A percentile compares a stretch with the other conserved stretches of the same genome.
These are phyloP conservation scores for Pinus albicaulis DNA, from an alignment of 75 land plant species.

Conservation along the genomic window DNA sequence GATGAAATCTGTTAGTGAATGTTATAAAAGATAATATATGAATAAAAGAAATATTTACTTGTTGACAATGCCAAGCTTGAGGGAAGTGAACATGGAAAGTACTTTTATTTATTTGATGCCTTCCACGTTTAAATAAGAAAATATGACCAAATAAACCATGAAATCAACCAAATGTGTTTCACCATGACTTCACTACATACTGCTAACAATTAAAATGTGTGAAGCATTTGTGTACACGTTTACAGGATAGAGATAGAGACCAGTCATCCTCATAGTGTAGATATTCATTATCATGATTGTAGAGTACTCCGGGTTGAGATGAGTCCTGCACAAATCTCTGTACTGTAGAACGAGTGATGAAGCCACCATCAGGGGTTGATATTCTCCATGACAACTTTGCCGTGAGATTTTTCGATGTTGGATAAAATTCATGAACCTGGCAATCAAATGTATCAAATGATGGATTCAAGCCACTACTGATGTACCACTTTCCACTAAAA, in stretches of 20 bases:
- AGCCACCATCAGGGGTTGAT: constrained; percentile 84
- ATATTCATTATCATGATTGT: constrained; percentile 93
- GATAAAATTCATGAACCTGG: constrained; percentile 88
- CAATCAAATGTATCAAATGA: constrained; percentile 95
- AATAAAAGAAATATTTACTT: too few species aligned
- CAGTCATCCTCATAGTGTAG: constrained; percentile 98
- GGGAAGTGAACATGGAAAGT: too few species aligned
- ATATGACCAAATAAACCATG: too few species aligned
- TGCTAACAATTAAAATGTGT: too few species aligned
- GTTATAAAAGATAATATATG: too few species aligned
- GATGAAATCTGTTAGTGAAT: too few species aligned
- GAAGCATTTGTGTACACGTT: too few species aligned
- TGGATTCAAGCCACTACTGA: constrained; percentile 86
- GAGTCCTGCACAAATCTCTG: constrained; percentile 95
- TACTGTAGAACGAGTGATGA: constrained; percentile 77
- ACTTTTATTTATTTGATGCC: too few species aligned
- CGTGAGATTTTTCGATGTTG: constrained; percentile 46
- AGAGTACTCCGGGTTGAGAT: constrained; percentile 69
- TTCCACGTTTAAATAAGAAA: too few species aligned
- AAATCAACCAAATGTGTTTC: too few species aligned
- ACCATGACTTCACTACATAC: too few species aligned
- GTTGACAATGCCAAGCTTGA: too few species aligned
- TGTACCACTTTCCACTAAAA: constrained; percentile 95
- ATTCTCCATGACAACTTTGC: constrained; percentile 89
- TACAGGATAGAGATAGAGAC: constrained; percentile 19